phyloP scores from a whole-genome alignment of 2,329 filamentous ascomycete species.

The Cercospora nicotianae region DNA sequence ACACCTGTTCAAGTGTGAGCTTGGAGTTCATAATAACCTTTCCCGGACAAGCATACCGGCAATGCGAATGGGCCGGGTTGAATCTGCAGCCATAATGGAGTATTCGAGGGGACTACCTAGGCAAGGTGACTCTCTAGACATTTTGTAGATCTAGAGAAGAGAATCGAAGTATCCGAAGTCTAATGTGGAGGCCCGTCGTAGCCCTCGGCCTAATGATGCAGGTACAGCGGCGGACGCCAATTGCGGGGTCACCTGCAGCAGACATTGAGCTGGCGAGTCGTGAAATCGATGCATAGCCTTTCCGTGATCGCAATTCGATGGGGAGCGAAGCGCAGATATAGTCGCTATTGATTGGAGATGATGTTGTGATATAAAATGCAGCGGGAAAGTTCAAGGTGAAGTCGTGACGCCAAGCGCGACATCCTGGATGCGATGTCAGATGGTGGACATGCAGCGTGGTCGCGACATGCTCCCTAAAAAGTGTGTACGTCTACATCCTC shows the following conservation, averaged over 20 bases:
- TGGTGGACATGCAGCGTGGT: no score
- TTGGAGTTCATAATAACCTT: background rate
- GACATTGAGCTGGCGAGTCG: conserved; percentile 5
- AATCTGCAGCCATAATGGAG: conserved; percentile 27
- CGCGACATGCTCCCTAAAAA: no score
- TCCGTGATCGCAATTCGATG: background rate
- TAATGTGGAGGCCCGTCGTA: background rate
- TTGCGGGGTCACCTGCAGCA: conserved; percentile 4
- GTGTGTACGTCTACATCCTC: no score
- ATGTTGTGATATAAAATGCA: background rate
- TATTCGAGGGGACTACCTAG: conserved; percentile 23
- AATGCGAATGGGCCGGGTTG: conserved; percentile 34
- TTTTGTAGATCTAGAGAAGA: background rate
- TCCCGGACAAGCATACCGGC: conserved; percentile 25
- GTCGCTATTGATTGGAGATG: no score
- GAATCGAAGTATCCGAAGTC: background rate
- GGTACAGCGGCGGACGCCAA: background rate
- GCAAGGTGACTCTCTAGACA: conserved; percentile 21
- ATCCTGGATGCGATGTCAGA: no score
- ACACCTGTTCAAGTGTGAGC: conserved; percentile 24
- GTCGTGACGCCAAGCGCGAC: background rate
- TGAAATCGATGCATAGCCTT: background rate
- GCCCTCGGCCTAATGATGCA: conserved; percentile 7
- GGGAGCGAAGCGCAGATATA: background rate
- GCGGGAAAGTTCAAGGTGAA: background rate